Conservation (phyloP, 2,329 filamentous ascomycete genomes). For the Neofusicoccum sp. region DNA sequence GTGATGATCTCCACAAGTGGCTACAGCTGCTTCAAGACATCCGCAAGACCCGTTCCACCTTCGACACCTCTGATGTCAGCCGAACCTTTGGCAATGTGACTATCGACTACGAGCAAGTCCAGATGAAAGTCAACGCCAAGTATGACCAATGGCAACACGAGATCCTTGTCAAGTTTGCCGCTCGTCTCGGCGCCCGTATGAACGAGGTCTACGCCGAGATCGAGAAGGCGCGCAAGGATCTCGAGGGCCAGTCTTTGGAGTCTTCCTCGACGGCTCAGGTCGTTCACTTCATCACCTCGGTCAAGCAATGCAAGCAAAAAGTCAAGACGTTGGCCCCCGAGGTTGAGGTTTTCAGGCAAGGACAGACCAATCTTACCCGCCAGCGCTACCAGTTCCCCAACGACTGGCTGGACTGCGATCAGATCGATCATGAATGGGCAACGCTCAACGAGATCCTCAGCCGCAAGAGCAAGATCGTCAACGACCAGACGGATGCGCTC, state of each 20-base stretch:
- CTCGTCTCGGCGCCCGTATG: slow-evolving; percentile 84
- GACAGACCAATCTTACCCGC: slow-evolving; percentile 84
- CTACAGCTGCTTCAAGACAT: slow-evolving; percentile 96
- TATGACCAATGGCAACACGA: slow-evolving; percentile 99
- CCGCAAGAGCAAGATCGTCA: slow-evolving; percentile 90
- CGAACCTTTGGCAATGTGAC: slow-evolving; percentile 90
- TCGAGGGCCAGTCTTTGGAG: slow-evolving; percentile 89
- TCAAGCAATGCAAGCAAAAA: slow-evolving; percentile 92
- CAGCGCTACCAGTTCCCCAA: slow-evolving; percentile 91
- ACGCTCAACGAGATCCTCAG: slow-evolving; percentile 87
- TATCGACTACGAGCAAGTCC: slow-evolving; percentile 97
- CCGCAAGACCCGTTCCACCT: slow-evolving; percentile 89
- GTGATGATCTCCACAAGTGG: slow-evolving; percentile 90
- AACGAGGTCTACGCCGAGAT: slow-evolving; percentile 89
- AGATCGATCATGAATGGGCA: slow-evolving; percentile 95
- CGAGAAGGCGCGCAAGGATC: slow-evolving; percentile 81
- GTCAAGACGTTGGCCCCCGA: slow-evolving; percentile 93
- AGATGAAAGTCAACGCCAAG: slow-evolving; percentile 97
- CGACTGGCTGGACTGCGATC: slow-evolving; percentile 94
- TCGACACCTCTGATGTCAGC: slow-evolving; percentile 94
- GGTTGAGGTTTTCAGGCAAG: slow-evolving; percentile 92
- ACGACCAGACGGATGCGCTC: slow-evolving; percentile 92
- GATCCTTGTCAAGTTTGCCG: slow-evolving; percentile 88
- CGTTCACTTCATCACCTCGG: slow-evolving; percentile 96
- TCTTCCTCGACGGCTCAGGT: slow-evolving; percentile 94